phyloP scores from a whole-genome alignment of 1,284 basidiomycete species.

The Puccinia polysora region DNA sequence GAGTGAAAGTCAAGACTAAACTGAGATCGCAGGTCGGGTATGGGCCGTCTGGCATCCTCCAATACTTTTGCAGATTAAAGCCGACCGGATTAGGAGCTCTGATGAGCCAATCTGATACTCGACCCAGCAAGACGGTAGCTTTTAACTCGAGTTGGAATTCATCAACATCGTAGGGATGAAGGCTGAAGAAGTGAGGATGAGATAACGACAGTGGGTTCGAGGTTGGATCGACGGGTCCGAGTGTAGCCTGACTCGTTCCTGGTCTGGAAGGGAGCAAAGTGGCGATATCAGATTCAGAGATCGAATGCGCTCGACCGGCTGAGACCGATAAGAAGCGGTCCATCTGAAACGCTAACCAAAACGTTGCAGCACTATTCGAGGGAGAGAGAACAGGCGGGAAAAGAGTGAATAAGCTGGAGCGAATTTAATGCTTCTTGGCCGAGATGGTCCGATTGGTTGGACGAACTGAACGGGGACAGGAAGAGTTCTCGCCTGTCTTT shows the following conservation, averaged over 20 bases:
- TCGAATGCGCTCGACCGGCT: slow-evolving; percentile 33
- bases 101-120: slow-evolving; percentile 34
- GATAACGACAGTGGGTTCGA: slow-evolving; percentile 25
- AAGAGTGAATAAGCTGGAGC: neutral
- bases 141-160: slow-evolving; percentile 37
- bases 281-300: slow-evolving; percentile 31
- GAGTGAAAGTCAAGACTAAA: too few species aligned
- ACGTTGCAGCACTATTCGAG: slow-evolving; percentile 16
- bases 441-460: neutral
- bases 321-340: slow-evolving; percentile 32
- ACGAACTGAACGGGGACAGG: neutral
- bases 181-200: slow-evolving; percentile 30
- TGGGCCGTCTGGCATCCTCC: slow-evolving; percentile 8
- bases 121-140: slow-evolving; percentile 23
- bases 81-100: slow-evolving; percentile 32
- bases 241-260: neutral
- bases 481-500: neutral
- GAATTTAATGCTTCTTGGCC: neutral
- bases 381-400: neutral
- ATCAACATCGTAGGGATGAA: slow-evolving; percentile 31
- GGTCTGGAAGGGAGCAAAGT: slow-evolving; percentile 29
- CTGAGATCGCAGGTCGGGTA: slow-evolving; percentile 33
- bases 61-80: slow-evolving; percentile 31
- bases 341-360: slow-evolving; percentile 38
- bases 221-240: neutral